A percentile compares a stretch with the other conserved stretches of the same genome.
Evolutionary conservation across 2,329 filamentous ascomycete species (phyloP).

Genomic region (Sphaerulina vaccinii): DNA sequence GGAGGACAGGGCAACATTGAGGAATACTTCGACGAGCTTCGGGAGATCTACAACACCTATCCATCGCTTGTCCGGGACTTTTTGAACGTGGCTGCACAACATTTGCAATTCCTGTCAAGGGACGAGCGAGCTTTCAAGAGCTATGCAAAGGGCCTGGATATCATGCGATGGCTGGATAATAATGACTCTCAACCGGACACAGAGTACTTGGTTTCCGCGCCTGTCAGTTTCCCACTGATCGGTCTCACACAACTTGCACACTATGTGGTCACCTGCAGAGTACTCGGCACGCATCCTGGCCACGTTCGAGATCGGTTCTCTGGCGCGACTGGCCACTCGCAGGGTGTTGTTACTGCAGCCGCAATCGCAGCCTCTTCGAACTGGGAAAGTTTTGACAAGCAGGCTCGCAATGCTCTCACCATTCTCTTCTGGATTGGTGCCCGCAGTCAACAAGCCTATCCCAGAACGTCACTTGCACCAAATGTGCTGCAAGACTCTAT

Average conservation of each 20-base stretch:
- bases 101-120: constrained; percentile 79
- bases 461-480: constrained; percentile 87
- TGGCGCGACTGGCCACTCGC: constrained; percentile 92
- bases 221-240: constrained; percentile 93
- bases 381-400: constrained; percentile 87
- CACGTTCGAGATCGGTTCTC: constrained; percentile 79
- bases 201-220: constrained; percentile 91
- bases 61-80: constrained; percentile 86
- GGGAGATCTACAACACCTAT: constrained; percentile 88
- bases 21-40: constrained; percentile 97
- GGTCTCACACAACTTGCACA: constrained; percentile 94
- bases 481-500: constrained; percentile 88
- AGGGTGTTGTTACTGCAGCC: constrained; percentile 91
- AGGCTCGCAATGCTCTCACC: constrained; percentile 76
- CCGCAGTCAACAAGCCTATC: constrained; percentile 95
- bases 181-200: constrained; percentile 86
- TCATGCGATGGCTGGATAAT: constrained; percentile 89
- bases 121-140: constrained; percentile 89
- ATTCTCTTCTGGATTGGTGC: constrained; percentile 99
- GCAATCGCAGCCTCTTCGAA: constrained; percentile 85
- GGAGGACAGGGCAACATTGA: constrained; percentile 98
- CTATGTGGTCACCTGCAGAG: constrained; percentile 91
- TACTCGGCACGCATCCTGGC: constrained; percentile 84
- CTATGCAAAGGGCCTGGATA: constrained; percentile 93
- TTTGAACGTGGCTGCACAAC: constrained; percentile 74